Percentiles rank a stretch among this genome's conserved stretches.
Evolutionary conservation across 2,329 filamentous ascomycete species (phyloP).

Genomic region (Madurella fahalii): DNA sequence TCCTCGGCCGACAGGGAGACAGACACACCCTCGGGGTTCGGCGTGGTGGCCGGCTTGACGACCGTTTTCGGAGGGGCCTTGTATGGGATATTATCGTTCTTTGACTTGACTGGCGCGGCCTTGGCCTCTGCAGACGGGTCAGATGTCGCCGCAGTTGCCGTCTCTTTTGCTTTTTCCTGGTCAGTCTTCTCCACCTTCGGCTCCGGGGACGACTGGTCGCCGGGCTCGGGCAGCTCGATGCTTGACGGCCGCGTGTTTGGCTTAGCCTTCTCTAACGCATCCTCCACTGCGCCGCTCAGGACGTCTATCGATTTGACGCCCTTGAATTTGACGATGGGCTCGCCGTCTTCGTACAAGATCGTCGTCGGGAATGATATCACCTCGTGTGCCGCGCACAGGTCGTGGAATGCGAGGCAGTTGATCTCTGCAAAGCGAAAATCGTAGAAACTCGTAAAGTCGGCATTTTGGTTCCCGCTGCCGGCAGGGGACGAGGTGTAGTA

Average conservation of each 20-base stretch:
- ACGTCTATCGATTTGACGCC: constrained; percentile 65
- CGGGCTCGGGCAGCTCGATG: constrained; percentile 66
- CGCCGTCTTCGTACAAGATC: constrained; percentile 74
- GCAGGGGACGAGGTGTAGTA: constrained; percentile 82
- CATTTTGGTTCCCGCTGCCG: constrained; percentile 49
- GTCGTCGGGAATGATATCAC: constrained; percentile 73
- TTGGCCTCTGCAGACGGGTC: not conserved
- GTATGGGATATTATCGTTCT: constrained; percentile 31
- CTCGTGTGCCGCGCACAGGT: constrained; percentile 66
- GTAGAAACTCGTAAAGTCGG: constrained; percentile 73
- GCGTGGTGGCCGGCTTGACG: constrained; percentile 51
- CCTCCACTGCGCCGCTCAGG: constrained; percentile 70
- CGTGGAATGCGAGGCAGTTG: constrained; percentile 79
- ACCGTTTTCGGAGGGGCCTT: constrained; percentile 39
- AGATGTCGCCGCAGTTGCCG: constrained; percentile 30
- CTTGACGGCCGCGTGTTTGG: constrained; percentile 73
- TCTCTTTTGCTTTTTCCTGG: constrained; percentile 29
- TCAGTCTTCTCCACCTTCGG: constrained; percentile 28
- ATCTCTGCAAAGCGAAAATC: constrained; percentile 82
- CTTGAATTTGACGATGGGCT: constrained; percentile 57
- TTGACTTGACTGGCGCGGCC: constrained; percentile 18
- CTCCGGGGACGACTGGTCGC: constrained; percentile 42
- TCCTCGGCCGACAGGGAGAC: constrained; percentile 73
- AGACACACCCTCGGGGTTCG: constrained; percentile 74
- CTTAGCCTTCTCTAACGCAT: constrained; percentile 68